Base-by-base conservation (phyloP, 352 stramenopile species). In the Phytophthora pinifolia region DNA sequence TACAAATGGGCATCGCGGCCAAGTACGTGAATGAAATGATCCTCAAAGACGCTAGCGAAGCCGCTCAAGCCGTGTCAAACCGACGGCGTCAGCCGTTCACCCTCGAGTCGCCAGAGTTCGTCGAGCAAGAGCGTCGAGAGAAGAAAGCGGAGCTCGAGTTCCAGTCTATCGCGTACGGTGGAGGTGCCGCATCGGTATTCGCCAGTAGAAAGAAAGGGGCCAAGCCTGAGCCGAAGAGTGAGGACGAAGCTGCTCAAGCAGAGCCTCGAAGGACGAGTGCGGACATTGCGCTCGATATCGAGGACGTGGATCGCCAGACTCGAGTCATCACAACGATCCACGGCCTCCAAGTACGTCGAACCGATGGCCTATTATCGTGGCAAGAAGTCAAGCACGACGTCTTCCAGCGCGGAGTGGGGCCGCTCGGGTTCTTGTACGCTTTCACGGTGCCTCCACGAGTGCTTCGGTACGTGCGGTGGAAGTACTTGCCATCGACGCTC, bases 1-100 rank as follows among this genome's bases (percentile, higher is more conserved):
- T 96, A 20, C 77, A 89, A 60, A 87, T 98, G 71, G 88, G 86
- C 7, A 77, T 95, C 17, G 85, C 88, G 0, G 71, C 86, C 22
- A 93, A 96, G 56, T 97, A 92, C 46, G 72, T 97, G 27, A 92
- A 94, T 56, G 84, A 96, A 33, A 80, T 89, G 50, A 92, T 92
- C 45, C 61, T 98, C 2, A 83, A 90, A 31, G 84, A 96, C 55
- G 86, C 89, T 7, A 92, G 80, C 17, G 67, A 80, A 10, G 76
- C 76, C 0, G 87, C 87, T 6, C 89, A 90, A 51, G 57, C 65
- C 20, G 72, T 91, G 9, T 80, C 82, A 10, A 74, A 89, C 31
- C 65, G 76, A 46, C 70, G 83, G 9, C 72, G 82, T 3, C 72
- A 74, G 53, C 84, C 80, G 9, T 86, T 96, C 41, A 81, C 74